phyloP scores from a whole-genome alignment of 2,329 filamentous ascomycete genomes.

The Pestalotiopsis fici region DNA sequence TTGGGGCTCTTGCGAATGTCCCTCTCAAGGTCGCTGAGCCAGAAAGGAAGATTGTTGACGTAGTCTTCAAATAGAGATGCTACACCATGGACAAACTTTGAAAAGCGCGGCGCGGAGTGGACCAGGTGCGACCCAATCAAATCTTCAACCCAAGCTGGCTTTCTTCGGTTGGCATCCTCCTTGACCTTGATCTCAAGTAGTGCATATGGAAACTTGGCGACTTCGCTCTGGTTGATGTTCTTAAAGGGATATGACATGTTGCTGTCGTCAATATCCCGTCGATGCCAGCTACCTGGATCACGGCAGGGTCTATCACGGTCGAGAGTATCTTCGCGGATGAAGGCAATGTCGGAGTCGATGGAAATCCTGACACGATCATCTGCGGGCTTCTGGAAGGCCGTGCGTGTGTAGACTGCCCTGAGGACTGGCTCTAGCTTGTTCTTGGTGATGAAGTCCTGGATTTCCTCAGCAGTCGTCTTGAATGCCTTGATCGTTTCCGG shows the following conservation, averaged over 20 bases:
- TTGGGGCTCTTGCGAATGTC: conserved; percentile 95
- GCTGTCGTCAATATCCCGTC: conserved; percentile 81
- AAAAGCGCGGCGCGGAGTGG: conserved; percentile 86
- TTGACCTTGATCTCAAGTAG: conserved; percentile 91
- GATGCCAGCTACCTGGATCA: conserved; percentile 87
- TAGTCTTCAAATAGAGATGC: conserved; percentile 92
- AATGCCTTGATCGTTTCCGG: conserved; percentile 68
- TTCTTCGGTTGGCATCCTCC: conserved; percentile 65
- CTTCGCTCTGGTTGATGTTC: conserved; percentile 85
- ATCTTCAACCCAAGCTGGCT: conserved; percentile 85
- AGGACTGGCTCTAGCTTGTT: conserved; percentile 81
- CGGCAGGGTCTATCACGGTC: conserved; percentile 85
- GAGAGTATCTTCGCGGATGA: conserved; percentile 78
- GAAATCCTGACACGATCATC: conserved; percentile 90
- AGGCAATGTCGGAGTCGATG: conserved; percentile 87
- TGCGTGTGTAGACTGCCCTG: conserved; percentile 90
- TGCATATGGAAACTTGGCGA: conserved; percentile 87
- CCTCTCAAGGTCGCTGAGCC: conserved; percentile 86
- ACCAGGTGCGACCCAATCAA: conserved; percentile 92
- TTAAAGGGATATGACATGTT: conserved; percentile 86
- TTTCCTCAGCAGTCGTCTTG: conserved; percentile 70
- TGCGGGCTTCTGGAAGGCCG: conserved; percentile 93
- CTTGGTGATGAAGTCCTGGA: conserved; percentile 78
- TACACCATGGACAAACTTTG: conserved; percentile 94
- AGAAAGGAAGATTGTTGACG: conserved; percentile 95